Percentiles rank a stretch among this genome's conserved stretches.
Conservation (phyloP, 768 basidiomycete species). For the Boletales sp. region DNA sequence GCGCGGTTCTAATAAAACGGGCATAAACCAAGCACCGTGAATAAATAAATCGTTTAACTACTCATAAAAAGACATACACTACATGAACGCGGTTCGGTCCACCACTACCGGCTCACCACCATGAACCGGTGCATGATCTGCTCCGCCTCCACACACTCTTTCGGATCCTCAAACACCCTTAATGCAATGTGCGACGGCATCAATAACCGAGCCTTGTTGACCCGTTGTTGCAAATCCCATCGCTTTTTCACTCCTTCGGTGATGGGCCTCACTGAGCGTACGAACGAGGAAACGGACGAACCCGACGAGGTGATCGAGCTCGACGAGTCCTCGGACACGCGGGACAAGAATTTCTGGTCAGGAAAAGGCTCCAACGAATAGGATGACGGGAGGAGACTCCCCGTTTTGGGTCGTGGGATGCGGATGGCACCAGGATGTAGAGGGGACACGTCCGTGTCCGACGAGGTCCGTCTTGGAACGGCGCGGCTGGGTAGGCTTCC, state of each 20-base stretch:
- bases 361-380: constrained; percentile 10
- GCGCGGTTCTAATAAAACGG: not conserved
- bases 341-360: constrained; percentile 5
- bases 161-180: constrained; percentile 64
- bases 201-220: constrained; percentile 57
- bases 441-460: constrained; percentile 18
- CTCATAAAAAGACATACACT: not conserved
- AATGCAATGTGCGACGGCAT: constrained; percentile 57
- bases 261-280: constrained; percentile 19
- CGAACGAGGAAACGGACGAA: constrained; percentile 21
- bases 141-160: constrained; percentile 63
- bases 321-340: constrained; percentile 25
- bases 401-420: constrained; percentile 14
- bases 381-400: constrained; percentile 12
- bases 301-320: constrained; percentile 17
- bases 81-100: not conserved
- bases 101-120: not conserved
- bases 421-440: constrained; percentile 4
- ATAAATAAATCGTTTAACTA: not conserved
- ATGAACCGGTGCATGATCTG: constrained; percentile 33
- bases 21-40: not conserved
- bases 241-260: constrained; percentile 55
- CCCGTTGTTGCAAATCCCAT: constrained; percentile 56
- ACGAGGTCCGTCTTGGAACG: constrained; percentile 15
- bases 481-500: not conserved